phyloP scores from a whole-genome alignment of 805 yeast genomes.

The Starmera dryadoides region DNA sequence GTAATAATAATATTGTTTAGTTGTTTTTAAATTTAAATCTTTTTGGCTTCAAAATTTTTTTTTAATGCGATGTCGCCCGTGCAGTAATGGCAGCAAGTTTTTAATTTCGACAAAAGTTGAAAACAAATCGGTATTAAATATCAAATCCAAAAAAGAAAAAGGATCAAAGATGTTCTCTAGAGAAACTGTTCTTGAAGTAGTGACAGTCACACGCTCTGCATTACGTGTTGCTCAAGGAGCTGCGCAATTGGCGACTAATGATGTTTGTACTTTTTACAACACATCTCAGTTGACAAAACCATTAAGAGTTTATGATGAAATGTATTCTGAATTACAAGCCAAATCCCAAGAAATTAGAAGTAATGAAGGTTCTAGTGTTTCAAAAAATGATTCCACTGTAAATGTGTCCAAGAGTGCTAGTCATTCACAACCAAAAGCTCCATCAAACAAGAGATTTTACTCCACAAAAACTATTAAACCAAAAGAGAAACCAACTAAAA shows the following conservation, averaged over 20 bases:
- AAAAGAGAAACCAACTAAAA: not conserved
- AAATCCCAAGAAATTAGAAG: conserved; percentile 6
- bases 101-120: not conserved
- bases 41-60: not conserved
- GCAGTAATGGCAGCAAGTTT: not conserved
- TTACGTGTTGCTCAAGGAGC: conserved; percentile 9
- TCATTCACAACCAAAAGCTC: not conserved
- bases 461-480: conserved; percentile 2
- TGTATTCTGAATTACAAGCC: conserved; percentile 11
- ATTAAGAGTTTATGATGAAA: conserved; percentile 18
- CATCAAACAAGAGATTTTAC: conserved; percentile 2
- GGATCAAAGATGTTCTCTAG: conserved; percentile 10
- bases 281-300: conserved; percentile 16
- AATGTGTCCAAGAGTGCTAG: too few species aligned
- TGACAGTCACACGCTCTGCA: conserved; percentile 13
- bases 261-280: conserved; percentile 12
- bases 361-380: not conserved
- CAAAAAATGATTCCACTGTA: not conserved
- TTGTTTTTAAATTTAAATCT: too few species aligned
- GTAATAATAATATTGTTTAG: not conserved
- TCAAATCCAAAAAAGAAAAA: not conserved
- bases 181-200: conserved; percentile 12
- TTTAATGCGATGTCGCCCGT: not conserved
- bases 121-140: not conserved
- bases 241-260: conserved; percentile 4